Evolutionary conservation across 73 alveolate genomes (phyloP).

Genomic region (Diophrys sp.): DNA sequence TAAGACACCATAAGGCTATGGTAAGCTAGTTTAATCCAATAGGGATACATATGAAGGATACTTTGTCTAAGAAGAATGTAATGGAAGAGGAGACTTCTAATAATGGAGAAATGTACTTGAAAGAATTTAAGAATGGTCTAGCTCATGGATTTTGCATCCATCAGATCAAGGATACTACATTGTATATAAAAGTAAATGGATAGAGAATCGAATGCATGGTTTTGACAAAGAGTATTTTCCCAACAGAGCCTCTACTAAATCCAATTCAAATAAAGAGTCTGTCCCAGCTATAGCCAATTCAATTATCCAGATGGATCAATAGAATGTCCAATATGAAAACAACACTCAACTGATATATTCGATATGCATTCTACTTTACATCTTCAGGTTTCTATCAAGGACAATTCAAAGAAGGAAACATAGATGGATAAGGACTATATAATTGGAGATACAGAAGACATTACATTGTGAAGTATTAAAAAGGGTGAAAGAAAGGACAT

Average conservation of each 20-base stretch:
- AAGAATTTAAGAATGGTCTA: neutral
- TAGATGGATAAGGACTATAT: slow-evolving; percentile 22
- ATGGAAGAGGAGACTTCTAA: neutral
- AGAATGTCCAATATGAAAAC: neutral
- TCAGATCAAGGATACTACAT: neutral
- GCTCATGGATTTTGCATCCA: neutral
- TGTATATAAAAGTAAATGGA: neutral
- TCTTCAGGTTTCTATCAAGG: slow-evolving; percentile 23
- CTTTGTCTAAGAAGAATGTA: neutral
- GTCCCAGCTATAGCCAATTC: neutral
- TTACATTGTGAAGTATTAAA: slow-evolving; percentile 1
- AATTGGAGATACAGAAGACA: slow-evolving; percentile 18
- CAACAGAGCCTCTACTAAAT: neutral
- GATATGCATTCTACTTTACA: neutral
- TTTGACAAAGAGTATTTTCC: neutral
- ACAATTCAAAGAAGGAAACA: slow-evolving; percentile 1
- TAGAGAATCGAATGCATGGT: slow-evolving; percentile 4
- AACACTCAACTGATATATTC: neutral
- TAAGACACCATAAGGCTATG: neutral
- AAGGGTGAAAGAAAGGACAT: slow-evolving; percentile 34
- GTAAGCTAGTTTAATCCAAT: neutral
- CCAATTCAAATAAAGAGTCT: neutral
- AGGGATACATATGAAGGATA: neutral
- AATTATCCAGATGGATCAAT: neutral
- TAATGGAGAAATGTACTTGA: neutral